phyloP scores from a whole-genome alignment of 2,329 filamentous ascomycete species.

The Thermothelomyces thermophilus region DNA sequence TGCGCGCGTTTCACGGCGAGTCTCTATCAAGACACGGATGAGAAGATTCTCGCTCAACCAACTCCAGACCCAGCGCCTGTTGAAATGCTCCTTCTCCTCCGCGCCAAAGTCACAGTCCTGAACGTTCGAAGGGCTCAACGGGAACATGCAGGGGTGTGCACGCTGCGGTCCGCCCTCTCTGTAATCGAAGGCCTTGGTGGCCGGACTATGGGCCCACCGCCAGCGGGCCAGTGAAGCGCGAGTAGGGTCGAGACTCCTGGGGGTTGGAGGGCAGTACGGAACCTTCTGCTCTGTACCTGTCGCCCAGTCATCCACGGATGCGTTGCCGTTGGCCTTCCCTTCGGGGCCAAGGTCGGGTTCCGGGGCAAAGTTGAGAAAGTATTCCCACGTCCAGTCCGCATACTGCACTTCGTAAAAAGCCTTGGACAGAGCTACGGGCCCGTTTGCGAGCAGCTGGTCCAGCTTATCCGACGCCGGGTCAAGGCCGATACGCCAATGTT shows the following conservation, averaged over 20 bases:
- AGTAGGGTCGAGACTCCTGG: not conserved
- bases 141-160: constrained; percentile 7
- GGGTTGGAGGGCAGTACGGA: constrained; percentile 2
- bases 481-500: not conserved
- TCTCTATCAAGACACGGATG: not conserved
- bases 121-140: not conserved
- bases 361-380: not conserved
- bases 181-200: constrained; percentile 7
- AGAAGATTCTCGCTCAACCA: not conserved
- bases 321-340: not conserved
- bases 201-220: not conserved
- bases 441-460: not conserved
- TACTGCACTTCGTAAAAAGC: not conserved
- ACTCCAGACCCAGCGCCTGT: constrained; percentile 3
- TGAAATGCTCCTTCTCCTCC: constrained; percentile 6
- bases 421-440: not conserved
- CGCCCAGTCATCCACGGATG: not conserved
- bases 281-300: not conserved
- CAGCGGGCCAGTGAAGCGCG: constrained; percentile 4
- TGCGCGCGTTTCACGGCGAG: not conserved
- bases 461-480: not conserved
- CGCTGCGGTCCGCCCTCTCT: constrained; percentile 17
- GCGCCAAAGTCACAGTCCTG: not conserved
- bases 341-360: too few relatives aligned
- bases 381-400: not conserved